Percentiles rank a stretch among this genome's conserved stretches.
Conservation (phyloP, 2,329 filamentous ascomycete species). For the Trichoderma guizhouense region DNA sequence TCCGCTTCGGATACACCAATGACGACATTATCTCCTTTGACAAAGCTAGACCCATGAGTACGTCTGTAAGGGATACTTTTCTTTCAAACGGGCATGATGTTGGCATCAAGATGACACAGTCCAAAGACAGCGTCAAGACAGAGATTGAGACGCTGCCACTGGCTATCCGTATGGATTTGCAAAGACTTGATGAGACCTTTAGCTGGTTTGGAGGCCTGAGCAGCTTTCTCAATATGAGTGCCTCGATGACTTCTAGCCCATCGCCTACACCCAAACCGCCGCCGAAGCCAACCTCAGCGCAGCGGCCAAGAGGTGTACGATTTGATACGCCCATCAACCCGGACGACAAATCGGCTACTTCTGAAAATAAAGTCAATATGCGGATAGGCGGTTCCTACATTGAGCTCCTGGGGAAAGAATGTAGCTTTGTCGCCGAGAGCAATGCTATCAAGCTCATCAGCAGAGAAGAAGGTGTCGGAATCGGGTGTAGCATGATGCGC, state of each 20-base stretch:
- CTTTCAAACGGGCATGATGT: constrained; percentile 57
- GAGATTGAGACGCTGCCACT: constrained; percentile 75
- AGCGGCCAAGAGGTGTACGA: constrained; percentile 54
- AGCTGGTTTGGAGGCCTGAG: constrained; percentile 88
- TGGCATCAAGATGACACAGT: constrained; percentile 49
- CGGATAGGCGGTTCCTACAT: constrained; percentile 74
- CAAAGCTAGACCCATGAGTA: constrained; percentile 52
- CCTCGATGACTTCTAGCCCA: constrained; percentile 74
- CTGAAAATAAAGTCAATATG: constrained; percentile 68
- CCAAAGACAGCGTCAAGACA: constrained; percentile 46
- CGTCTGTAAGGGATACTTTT: constrained; percentile 58
- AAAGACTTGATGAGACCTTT: constrained; percentile 79
- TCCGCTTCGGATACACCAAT: constrained; percentile 60
- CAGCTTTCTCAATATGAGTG: constrained; percentile 83
- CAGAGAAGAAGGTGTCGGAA: constrained; percentile 66
- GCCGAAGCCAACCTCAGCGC: constrained; percentile 37
- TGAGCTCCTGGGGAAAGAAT: constrained; percentile 73
- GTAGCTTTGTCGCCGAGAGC: constrained; percentile 69
- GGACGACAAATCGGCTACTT: constrained; percentile 44
- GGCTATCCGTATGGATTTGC: constrained; percentile 71
- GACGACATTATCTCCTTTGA: constrained; percentile 64
- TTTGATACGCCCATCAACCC: constrained; percentile 54
- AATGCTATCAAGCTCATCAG: constrained; percentile 79
- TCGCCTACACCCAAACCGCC: constrained; percentile 41
- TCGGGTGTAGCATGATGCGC: constrained; percentile 73